These are phyloP conservation scores for Myxozyma neotropica DNA, from an alignment of 805 yeast species.

Conservation along the genomic window DNA sequence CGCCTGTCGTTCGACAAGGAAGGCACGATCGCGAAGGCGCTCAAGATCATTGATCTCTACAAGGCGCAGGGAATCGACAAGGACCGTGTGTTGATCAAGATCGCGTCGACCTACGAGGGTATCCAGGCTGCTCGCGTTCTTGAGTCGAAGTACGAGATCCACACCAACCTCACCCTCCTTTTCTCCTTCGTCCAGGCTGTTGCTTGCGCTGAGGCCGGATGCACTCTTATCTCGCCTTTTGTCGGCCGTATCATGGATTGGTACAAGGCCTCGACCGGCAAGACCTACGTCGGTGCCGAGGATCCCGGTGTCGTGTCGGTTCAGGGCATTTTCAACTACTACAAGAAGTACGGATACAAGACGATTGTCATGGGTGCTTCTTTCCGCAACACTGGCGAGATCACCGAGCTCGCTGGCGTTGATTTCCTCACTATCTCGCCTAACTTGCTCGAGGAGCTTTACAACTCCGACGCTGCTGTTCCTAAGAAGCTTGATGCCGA, in stretches of 20 bases:
- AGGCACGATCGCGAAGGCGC: conserved; percentile 91
- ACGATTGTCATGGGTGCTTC: conserved; percentile 99
- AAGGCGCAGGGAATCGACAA: conserved; percentile 79
- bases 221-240: conserved; percentile 95
- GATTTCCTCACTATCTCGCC: conserved; percentile 97
- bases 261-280: conserved; percentile 93
- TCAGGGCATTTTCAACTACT: conserved; percentile 88
- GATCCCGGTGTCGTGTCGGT: conserved; percentile 98
- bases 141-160: conserved; percentile 87
- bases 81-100: conserved; percentile 91
- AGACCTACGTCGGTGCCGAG: conserved; percentile 72
- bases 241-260: conserved; percentile 99
- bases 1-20: conserved; percentile 94
- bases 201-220: conserved; percentile 97
- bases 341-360: conserved; percentile 93
- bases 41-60: conserved; percentile 85
- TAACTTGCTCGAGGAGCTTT: conserved; percentile 81
- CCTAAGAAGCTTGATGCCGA: conserved; percentile 86
- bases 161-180: conserved; percentile 91
- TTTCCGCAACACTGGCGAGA: conserved; percentile 95
- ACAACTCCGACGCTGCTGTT: conserved; percentile 73
- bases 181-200: conserved; percentile 98
- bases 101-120: conserved; percentile 99
- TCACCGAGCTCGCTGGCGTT: conserved; percentile 94
- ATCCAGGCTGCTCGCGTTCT: conserved; percentile 97